phyloP scores from a whole-genome alignment of 176 grass and related monocot species.

The Dactylis glomerata region DNA sequence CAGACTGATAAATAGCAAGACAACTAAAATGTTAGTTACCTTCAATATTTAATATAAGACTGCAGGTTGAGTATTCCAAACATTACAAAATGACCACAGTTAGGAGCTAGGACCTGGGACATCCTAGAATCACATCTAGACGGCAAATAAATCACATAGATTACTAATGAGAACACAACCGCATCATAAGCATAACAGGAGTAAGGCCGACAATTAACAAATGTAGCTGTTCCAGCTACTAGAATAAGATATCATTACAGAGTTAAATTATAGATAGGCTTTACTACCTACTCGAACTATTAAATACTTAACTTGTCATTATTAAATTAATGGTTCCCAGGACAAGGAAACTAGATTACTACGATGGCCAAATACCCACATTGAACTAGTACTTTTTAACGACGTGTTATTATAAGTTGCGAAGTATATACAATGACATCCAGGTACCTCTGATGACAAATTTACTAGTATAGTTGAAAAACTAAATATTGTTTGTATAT shows the following conservation, averaged over 20 bases:
- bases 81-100: slow-evolving; percentile 23
- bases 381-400: not conserved
- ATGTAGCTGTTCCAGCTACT: not conserved
- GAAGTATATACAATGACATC: slow-evolving; percentile 2
- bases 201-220: slow-evolving; percentile 15
- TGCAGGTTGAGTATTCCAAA: not conserved
- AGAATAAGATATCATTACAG: not conserved
- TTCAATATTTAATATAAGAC: slow-evolving; percentile 23
- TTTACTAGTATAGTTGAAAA: slow-evolving; percentile 6
- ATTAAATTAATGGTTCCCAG: not conserved
- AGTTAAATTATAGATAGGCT: not conserved
- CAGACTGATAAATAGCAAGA: slow-evolving; percentile 57
- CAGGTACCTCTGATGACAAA: not conserved
- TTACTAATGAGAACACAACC: slow-evolving; percentile 6
- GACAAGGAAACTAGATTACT: not conserved
- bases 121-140: slow-evolving; percentile 1
- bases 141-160: not conserved
- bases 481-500: not conserved
- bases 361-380: not conserved
- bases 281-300: not conserved
- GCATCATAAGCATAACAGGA: not conserved
- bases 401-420: not conserved
- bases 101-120: not conserved
- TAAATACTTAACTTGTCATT: not conserved
- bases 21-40: slow-evolving; percentile 18